Percentiles rank a stretch among this genome's conserved stretches.
Conservation (phyloP, 2,329 filamentous ascomycete species). For the Alternaria panax region DNA sequence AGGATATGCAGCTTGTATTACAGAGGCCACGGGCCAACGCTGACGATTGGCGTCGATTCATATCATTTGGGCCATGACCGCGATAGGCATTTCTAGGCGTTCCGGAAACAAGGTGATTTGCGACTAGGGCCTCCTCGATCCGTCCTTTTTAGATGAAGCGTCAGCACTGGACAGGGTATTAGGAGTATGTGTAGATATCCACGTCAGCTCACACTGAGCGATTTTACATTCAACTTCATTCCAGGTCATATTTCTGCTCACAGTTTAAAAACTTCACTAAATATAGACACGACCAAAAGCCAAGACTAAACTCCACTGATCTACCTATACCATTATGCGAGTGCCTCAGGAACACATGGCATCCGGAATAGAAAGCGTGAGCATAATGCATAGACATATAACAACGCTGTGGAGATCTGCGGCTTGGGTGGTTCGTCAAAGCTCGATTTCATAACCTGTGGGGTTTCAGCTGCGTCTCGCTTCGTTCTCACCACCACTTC, state of each 20-base stretch:
- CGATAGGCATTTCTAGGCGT: conserved; percentile 41
- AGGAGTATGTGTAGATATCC: conserved; percentile 23
- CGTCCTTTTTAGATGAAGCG: conserved; percentile 5
- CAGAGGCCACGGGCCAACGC: not conserved
- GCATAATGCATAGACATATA: conserved; percentile 24
- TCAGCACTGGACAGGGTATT: conserved; percentile 3
- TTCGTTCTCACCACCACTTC: conserved; percentile 11
- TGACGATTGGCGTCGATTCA: not conserved
- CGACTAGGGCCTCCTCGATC: conserved; percentile 10
- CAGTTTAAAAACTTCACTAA: not conserved
- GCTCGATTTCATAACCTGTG: conserved; percentile 21
- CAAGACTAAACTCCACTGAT: not conserved
- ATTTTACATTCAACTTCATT: not conserved
- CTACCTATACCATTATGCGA: conserved; percentile 1
- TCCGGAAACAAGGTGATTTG: conserved; percentile 12
- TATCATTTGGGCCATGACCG: conserved; percentile 6
- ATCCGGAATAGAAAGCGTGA: conserved; percentile 14
- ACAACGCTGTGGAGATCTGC: conserved; percentile 6
- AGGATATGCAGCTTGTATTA: not conserved
- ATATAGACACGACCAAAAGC: not conserved
- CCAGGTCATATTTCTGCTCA: not conserved
- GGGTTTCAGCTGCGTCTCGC: conserved; percentile 32
- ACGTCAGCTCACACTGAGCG: conserved; percentile 12
- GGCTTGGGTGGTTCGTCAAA: conserved; percentile 16
- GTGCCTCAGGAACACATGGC: conserved; percentile 20